Conservation (phyloP, 805 yeast species). For the Sugiyamaella floridensis region DNA sequence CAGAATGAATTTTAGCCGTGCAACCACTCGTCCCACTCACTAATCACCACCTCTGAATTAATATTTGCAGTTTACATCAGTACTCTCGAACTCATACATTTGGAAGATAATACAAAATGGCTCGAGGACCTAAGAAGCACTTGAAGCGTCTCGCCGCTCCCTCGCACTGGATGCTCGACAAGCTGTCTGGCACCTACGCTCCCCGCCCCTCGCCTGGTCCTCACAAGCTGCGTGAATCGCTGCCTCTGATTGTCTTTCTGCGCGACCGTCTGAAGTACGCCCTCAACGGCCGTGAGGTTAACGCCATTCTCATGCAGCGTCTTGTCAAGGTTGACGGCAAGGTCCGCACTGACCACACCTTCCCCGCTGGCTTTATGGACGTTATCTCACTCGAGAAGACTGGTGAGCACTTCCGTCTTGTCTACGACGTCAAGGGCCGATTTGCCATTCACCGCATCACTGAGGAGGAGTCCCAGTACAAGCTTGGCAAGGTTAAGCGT, state of each 20-base stretch:
- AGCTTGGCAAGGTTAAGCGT: conserved; percentile 96
- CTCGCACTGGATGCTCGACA: conserved; percentile 99
- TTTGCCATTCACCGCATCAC: conserved; percentile 99
- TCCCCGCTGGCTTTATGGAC: conserved; percentile 99
- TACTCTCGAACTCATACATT: neutral
- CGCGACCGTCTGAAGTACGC: conserved; percentile 99
- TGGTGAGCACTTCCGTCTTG: conserved; percentile 98
- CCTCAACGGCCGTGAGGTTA: conserved; percentile 97
- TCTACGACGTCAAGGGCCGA: conserved; percentile 98
- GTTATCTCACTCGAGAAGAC: conserved; percentile 96
- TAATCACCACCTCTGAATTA: neutral
- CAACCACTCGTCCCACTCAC: conserved; percentile 3
- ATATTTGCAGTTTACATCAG: neutral
- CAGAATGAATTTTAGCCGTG: neutral
- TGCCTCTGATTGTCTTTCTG: conserved; percentile 92
- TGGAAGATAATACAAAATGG: conserved; percentile 42
- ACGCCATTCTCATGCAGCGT: conserved; percentile 96
- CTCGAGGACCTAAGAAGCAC: conserved; percentile 55
- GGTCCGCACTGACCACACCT: conserved; percentile 98
- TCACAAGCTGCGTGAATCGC: conserved; percentile 97
- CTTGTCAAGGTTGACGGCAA: conserved; percentile 98
- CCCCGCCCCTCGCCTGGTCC: conserved; percentile 99
- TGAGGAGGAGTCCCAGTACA: conserved; percentile 97
- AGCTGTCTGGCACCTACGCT: conserved; percentile 97
- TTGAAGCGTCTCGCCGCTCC: conserved; percentile 65